Evolutionary conservation across 345 rosid species (phyloP).

Genomic region (Eucalyptus victrix): DNA sequence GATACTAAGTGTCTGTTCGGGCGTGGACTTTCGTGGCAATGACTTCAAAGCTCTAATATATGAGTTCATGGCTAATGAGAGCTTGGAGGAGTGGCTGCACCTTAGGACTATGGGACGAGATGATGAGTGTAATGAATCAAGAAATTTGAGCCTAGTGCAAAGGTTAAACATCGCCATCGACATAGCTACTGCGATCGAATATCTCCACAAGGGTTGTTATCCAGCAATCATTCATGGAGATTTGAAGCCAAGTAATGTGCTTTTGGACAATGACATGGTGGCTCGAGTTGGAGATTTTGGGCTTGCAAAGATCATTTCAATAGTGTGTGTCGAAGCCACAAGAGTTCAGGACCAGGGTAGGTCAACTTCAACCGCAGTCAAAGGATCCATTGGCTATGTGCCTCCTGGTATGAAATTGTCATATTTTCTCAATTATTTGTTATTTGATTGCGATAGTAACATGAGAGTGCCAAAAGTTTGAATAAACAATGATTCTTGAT

Average conservation of each 20-base stretch:
- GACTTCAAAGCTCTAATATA: too few relatives aligned
- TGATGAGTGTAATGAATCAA: accelerated
- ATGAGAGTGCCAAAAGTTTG: too few relatives aligned
- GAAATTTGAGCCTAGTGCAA: background rate
- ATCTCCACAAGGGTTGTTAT: background rate
- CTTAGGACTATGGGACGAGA: background rate
- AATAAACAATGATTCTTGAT: too few relatives aligned
- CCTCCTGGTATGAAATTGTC: background rate
- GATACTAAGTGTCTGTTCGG: too few relatives aligned
- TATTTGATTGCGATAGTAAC: too few relatives aligned
- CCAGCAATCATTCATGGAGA: background rate
- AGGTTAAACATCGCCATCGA: background rate
- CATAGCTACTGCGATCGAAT: background rate
- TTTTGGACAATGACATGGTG: background rate
- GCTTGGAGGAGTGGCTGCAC: background rate
- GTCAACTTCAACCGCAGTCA: background rate
- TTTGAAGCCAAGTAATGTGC: background rate
- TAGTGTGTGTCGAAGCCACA: accelerated
- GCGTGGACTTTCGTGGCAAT: too few relatives aligned
- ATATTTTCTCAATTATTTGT: too few relatives aligned
- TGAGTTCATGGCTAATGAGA: too few relatives aligned
- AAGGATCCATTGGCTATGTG: background rate
- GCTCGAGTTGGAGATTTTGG: background rate
- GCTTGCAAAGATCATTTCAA: background rate
- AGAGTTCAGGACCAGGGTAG: background rate